A percentile compares a stretch with the other conserved stretches of the same genome.
Conservation (phyloP, 2,329 filamentous ascomycete genomes). For the Thermothelomyces thermophilus region DNA sequence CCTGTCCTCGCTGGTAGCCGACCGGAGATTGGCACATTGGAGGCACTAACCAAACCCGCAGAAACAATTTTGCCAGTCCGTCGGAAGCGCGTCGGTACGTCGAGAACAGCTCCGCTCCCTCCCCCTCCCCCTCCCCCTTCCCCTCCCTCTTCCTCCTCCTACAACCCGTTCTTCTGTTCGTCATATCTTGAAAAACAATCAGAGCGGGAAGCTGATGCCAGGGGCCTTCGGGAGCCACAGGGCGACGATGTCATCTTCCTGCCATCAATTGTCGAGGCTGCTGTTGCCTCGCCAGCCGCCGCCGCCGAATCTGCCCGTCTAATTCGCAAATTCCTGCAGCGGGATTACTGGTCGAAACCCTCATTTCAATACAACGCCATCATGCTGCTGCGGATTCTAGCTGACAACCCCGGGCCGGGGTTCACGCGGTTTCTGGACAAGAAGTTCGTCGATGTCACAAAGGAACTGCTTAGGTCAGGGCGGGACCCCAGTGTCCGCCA, state of each 20-base stretch:
- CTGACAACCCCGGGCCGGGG: constrained; percentile 81
- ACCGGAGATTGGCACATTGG: neutral
- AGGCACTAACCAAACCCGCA: constrained; percentile 31
- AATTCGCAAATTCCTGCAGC: constrained; percentile 75
- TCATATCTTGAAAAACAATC: too few species aligned
- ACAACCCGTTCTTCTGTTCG: too few species aligned
- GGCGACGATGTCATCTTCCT: constrained; percentile 89
- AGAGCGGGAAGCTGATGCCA: neutral
- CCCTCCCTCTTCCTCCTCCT: too few species aligned
- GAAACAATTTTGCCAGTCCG: constrained; percentile 78
- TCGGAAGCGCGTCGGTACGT: constrained; percentile 50
- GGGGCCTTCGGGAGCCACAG: constrained; percentile 32
- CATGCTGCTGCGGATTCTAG: constrained; percentile 88
- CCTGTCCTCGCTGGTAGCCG: neutral
- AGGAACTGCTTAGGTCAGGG: constrained; percentile 64
- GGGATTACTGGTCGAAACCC: constrained; percentile 58
- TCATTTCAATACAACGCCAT: constrained; percentile 90
- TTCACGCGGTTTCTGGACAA: constrained; percentile 89
- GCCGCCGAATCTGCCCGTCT: constrained; percentile 73
- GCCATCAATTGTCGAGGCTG: constrained; percentile 86
- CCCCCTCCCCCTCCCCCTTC: neutral
- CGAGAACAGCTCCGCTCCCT: neutral
- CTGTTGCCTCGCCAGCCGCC: constrained; percentile 83
- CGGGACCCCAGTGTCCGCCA: constrained; percentile 73
- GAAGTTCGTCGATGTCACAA: constrained; percentile 71